These are phyloP conservation scores for Aspergillus arachidicola DNA, from an alignment of 2,329 filamentous ascomycete genomes.

Conservation along the genomic window DNA sequence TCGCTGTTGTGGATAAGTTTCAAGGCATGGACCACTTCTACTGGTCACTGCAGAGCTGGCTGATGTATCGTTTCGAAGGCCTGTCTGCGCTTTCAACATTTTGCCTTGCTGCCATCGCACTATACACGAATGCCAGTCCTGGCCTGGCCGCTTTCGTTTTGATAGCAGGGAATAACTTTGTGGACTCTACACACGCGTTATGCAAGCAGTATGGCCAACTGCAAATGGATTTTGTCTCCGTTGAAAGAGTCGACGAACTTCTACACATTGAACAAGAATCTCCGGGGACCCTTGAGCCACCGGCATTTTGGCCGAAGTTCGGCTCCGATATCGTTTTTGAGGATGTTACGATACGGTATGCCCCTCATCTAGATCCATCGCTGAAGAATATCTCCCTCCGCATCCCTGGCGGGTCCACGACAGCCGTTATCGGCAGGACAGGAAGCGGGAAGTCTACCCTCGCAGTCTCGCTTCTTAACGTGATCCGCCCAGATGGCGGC, in stretches of 20 bases:
- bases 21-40: slow-evolving; percentile 97
- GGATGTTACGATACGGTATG: slow-evolving; percentile 76
- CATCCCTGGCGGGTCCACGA: slow-evolving; percentile 76
- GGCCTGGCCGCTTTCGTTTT: slow-evolving; percentile 84
- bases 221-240: slow-evolving; percentile 89
- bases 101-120: slow-evolving; percentile 70
- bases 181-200: slow-evolving; percentile 69
- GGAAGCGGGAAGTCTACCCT: slow-evolving; percentile 82
- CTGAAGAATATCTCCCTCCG: slow-evolving; percentile 69
- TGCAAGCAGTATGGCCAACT: slow-evolving; percentile 81
- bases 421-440: slow-evolving; percentile 78
- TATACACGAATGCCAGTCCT: slow-evolving; percentile 73
- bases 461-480: slow-evolving; percentile 62
- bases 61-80: slow-evolving; percentile 75
- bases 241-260: slow-evolving; percentile 83
- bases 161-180: slow-evolving; percentile 66
- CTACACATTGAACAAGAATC: slow-evolving; percentile 77
- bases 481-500: slow-evolving; percentile 56
- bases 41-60: slow-evolving; percentile 84
- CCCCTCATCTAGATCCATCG: slow-evolving; percentile 73
- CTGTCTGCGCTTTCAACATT: slow-evolving; percentile 75
- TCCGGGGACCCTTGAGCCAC: slow-evolving; percentile 66
- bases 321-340: slow-evolving; percentile 75
- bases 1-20: slow-evolving; percentile 81
- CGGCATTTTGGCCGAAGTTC: slow-evolving; percentile 74